These are phyloP conservation scores for Termitomyces sp. DNA, from an alignment of 768 basidiomycete genomes.

Conservation along the genomic window DNA sequence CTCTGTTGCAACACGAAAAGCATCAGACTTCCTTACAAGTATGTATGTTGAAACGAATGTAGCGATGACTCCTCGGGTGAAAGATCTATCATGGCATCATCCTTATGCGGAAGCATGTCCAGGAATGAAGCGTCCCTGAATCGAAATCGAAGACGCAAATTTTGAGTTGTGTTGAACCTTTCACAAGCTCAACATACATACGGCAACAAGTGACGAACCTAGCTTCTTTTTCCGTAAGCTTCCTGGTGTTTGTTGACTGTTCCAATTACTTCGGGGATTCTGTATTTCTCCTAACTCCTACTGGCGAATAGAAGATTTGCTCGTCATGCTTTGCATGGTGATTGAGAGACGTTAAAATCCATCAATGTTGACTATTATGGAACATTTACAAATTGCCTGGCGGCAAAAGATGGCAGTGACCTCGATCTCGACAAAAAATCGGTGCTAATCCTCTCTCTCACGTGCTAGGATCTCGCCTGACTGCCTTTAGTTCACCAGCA, in stretches of 20 bases:
- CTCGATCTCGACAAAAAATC: conserved; percentile 9
- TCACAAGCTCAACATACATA: conserved; percentile 9
- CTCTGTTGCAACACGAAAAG: background rate
- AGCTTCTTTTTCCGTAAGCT: conserved; percentile 11
- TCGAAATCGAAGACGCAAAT: conserved; percentile 10
- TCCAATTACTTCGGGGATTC: background rate
- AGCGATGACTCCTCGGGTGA: conserved; percentile 4
- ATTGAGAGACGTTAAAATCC: background rate
- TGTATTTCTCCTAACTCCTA: background rate
- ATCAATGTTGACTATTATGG: conserved; percentile 2
- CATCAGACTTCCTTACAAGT: conserved; percentile 1
- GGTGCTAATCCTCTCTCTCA: conserved; percentile 13
- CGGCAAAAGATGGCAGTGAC: conserved; percentile 9
- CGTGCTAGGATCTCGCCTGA: conserved; percentile 16
- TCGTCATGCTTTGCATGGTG: background rate
- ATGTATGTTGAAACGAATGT: background rate
- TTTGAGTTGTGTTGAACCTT: conserved; percentile 8
- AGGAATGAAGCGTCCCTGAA: conserved; percentile 8
- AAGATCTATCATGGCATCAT: background rate
- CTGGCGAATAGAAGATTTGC: background rate
- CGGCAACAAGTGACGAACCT: conserved; percentile 5
- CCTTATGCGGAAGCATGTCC: background rate
- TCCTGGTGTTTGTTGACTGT: conserved; percentile 2
- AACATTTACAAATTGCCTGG: conserved; percentile 10
- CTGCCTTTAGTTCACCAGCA: conserved; percentile 13